phyloP scores from a whole-genome alignment of 306 rosid genomes.

The Rubus idaeus region DNA sequence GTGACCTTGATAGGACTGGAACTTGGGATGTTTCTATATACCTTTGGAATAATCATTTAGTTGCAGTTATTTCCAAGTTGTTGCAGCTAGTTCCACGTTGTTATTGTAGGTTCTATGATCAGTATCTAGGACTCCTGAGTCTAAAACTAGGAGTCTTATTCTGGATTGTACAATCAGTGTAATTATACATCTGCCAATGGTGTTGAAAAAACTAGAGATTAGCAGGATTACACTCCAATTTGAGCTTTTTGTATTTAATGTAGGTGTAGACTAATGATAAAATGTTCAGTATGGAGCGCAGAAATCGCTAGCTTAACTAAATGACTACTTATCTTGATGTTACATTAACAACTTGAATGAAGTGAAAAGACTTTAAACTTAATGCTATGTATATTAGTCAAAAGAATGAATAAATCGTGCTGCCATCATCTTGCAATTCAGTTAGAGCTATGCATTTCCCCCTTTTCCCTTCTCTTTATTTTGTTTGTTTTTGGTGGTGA shows the following conservation, averaged over 20 bases:
- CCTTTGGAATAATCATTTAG: neutral
- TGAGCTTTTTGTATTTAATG: neutral
- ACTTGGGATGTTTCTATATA: neutral
- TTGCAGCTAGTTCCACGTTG: neutral
- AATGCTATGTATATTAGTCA: neutral
- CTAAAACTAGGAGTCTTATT: neutral
- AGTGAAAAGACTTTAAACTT: neutral
- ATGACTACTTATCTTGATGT: neutral
- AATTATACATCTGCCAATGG: neutral
- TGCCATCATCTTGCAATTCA: neutral
- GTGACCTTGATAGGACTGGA: neutral
- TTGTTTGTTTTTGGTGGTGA: constrained; percentile 8
- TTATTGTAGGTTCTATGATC: neutral
- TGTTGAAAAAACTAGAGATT: too few species aligned
- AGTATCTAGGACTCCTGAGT: neutral
- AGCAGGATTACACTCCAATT: neutral
- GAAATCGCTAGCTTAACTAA: neutral
- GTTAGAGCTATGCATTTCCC: neutral
- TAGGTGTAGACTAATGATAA: neutral
- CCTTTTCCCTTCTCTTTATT: neutral
- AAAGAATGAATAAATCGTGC: too few species aligned
- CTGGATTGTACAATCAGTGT: neutral
- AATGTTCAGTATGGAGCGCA: neutral
- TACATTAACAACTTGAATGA: neutral
- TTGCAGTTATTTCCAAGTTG: neutral